Evolutionary conservation across 345 rosid genomes (phyloP).

Genomic region (Sonneratia caseolaris): DNA sequence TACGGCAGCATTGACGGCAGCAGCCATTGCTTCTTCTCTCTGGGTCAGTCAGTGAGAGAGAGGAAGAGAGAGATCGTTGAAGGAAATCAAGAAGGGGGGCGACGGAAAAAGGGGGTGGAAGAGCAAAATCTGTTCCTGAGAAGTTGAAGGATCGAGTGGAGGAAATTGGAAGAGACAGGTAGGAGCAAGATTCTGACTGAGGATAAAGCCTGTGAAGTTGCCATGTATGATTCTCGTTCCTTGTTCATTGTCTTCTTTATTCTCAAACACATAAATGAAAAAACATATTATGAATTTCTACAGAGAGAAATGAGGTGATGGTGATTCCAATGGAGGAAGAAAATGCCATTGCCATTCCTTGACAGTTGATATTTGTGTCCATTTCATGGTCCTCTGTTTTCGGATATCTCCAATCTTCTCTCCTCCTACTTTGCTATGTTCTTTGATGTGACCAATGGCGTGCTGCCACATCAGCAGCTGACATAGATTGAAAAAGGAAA

Average conservation of each 20-base stretch:
- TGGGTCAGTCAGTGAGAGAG: not conserved
- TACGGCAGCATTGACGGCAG: conserved; percentile 12
- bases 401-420: not conserved
- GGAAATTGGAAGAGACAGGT: not conserved
- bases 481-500: no score
- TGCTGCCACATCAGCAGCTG: not conserved
- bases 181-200: not conserved
- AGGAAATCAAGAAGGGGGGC: not conserved
- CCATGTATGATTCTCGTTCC: conserved; percentile 7
- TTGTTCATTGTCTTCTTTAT: not conserved
- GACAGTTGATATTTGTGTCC: not conserved
- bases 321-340: not conserved
- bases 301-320: not conserved
- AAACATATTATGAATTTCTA: not conserved
- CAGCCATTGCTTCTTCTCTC: conserved; percentile 11
- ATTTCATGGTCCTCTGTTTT: conserved; percentile 1
- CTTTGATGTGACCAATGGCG: not conserved
- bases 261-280: not conserved
- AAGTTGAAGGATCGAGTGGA: conserved; percentile 9
- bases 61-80: conserved; percentile 3
- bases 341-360: not conserved
- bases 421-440: not conserved
- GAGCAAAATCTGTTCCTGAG: not conserved
- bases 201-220: conserved; percentile 4
- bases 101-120: not conserved